Conservation (phyloP, 1,284 basidiomycete species). For the Sporisorium scitamineum region DNA sequence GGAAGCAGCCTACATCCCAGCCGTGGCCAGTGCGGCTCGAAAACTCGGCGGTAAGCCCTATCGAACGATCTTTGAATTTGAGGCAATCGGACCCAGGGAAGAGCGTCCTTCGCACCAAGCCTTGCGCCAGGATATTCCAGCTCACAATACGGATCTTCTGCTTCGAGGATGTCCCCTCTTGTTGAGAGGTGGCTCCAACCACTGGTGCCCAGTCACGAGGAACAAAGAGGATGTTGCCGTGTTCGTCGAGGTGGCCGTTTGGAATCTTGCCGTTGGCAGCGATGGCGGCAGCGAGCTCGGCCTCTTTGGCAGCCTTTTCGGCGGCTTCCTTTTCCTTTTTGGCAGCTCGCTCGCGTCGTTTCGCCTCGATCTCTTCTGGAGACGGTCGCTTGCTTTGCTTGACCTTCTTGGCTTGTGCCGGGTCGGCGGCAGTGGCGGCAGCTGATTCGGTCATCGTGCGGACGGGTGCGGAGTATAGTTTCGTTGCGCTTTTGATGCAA, state of each 20-base stretch:
- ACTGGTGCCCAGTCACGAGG: slow-evolving; percentile 50
- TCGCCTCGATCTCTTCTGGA: slow-evolving; percentile 51
- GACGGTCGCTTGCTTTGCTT: slow-evolving; percentile 39
- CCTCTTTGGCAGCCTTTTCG: slow-evolving; percentile 46
- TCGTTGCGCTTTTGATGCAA: background rate
- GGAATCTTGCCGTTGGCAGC: slow-evolving; percentile 49
- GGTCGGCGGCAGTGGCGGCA: background rate
- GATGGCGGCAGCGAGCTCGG: slow-evolving; percentile 42
- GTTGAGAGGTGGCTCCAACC: background rate
- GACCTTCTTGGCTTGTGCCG: slow-evolving; percentile 21
- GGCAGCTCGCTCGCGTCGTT: slow-evolving; percentile 37
- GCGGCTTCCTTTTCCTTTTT: slow-evolving; percentile 55
- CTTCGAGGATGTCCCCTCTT: background rate
- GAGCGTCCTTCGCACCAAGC: slow-evolving; percentile 69
- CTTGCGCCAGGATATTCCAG: slow-evolving; percentile 70
- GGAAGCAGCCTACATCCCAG: slow-evolving; percentile 70
- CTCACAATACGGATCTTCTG: slow-evolving; percentile 48
- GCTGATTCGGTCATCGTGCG: slow-evolving; percentile 23
- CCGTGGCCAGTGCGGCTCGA: slow-evolving; percentile 57
- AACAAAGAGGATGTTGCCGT: slow-evolving; percentile 41
- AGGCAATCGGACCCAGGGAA: slow-evolving; percentile 71
- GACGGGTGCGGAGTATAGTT: background rate
- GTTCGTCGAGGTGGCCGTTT: slow-evolving; percentile 41
- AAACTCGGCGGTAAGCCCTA: slow-evolving; percentile 56
- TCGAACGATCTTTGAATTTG: slow-evolving; percentile 67